Evolutionary conservation across 2,329 filamentous ascomycete species (phyloP), one percentile per base, ranked within the genome.

Genomic region (Teratosphaeria gauchensis): DNA sequence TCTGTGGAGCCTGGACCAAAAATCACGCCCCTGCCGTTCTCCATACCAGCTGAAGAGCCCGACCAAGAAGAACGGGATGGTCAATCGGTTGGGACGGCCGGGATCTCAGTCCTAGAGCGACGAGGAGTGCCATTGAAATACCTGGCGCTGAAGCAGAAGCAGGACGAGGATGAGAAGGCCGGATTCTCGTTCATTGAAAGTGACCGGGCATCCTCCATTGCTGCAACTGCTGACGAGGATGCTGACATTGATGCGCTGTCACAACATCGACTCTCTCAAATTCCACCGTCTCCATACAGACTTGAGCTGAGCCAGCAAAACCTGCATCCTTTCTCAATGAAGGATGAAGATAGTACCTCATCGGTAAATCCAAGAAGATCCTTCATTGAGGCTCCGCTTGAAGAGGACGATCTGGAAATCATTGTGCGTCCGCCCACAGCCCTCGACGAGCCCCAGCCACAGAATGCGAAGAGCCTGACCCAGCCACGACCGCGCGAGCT

Each of bases 11-110:
- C 56, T 30, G 57, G 30, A 11, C 61, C 61, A 24, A 42, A 38
- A 21, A 52, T 89, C 38, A 74, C 88, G 0, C 84, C 87, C 16
- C 75, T 89, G 1, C 87, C 87, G 0, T 89, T 89, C 71, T 80
- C 70, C 9, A 75, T 88, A 1, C 84, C 84, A 0, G 71, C 72
- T 21, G 73, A 76, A 1, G 74, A 78, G 4, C 69, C 74, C 6
- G 76, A 81, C 5, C 77, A 78, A 16, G 79, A 81, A 21, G 80
- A 82, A 5, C 16, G 21, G 12, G 55, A 60, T 7, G 14, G 12
- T 30, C 69, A 52, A 9, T 62, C 60, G 1, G 35, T 58, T 9
- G 53, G n/a, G 11, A 58, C 55, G 8, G 48, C 31, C 16, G 56
- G 48, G 19, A 21, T 51, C 24, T 56, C 58, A 21, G 56, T 58